Evolutionary conservation across 2,329 filamentous ascomycete genomes (phyloP), one percentile per base, ranked within the genome.

Genomic region (Aureobasidium namibiae): DNA sequence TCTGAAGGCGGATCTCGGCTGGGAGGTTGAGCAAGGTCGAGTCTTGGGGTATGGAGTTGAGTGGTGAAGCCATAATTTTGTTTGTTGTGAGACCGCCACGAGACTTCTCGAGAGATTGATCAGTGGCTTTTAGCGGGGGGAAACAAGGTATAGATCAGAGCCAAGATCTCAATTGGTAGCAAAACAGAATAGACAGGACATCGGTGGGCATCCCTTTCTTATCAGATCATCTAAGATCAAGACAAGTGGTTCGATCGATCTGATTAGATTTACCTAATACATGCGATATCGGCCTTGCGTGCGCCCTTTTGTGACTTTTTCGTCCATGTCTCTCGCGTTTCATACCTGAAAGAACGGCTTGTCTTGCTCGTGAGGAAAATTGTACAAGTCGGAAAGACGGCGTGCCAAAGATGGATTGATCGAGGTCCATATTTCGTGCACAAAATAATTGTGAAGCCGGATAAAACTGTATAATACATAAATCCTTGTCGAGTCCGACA

Each of bases 201-300:
- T 13, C n/a, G 33, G 16, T 31, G n/a, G n/a, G n/a, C n/a, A n/a
- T n/a, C n/a, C n/a, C n/a, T n/a, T 23, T 16, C 41, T 44, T 44
- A 52, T 52, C 48, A 52, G 52, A 56, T 34, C 34, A 56, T 44
- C 24, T 26, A 2, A 45, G 13, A 45, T 36, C 16, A n/a, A 4
- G 7, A 4, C 9, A 34, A 42, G 44, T 54, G 50, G 38, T 34
- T 38, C 44, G 50, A 54, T 56, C 29, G 24, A 56, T 56, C 52
- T 56, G 52, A 56, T 56, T 36, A 56, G 29, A 56, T 45, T 56
- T 56, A 23, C 50, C 50, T 24, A 14, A 45, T 54, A 4, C 1
- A n/a, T 26, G 39, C 52, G 52, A 56, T 26, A 36, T 56, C 52
- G 52, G 52, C 4, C 31, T 49, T 36, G 46, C 31, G 46, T 49